Conservation (phyloP, 805 yeast species). For the Candida taoyuanica region DNA sequence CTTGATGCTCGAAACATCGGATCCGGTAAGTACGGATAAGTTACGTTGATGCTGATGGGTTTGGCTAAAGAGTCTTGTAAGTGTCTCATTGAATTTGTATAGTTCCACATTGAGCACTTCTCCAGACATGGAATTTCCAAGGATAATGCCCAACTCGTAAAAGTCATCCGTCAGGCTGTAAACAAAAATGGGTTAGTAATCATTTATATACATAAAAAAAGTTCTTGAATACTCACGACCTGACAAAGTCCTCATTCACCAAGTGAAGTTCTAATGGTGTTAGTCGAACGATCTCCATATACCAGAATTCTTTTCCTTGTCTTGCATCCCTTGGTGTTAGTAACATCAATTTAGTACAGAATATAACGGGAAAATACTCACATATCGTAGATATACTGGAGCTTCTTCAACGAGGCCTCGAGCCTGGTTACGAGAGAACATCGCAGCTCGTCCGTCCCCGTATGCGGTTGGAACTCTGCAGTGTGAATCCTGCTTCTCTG, state of each 20-base stretch:
- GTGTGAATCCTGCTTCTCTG: background rate
- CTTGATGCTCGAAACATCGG: conserved; percentile 1
- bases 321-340: conserved; percentile 8
- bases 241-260: conserved; percentile 21
- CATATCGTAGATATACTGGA: conserved; percentile 15
- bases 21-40: background rate
- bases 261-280: conserved; percentile 21
- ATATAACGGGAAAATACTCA: conserved; percentile 1
- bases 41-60: background rate
- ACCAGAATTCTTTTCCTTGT: conserved; percentile 22
- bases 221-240: conserved; percentile 8
- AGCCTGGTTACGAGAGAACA: background rate
- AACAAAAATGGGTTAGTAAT: too few species aligned
- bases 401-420: conserved; percentile 7
- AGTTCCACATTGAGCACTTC: conserved; percentile 18
- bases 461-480: background rate
- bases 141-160: conserved; percentile 13
- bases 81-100: conserved; percentile 25
- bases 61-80: conserved; percentile 21
- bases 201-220: too few species aligned
- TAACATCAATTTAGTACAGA: background rate
- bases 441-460: background rate
- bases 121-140: conserved; percentile 9
- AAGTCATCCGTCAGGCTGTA: conserved; percentile 12
- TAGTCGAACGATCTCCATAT: conserved; percentile 16